Percentiles rank a stretch among this genome's conserved stretches.
phyloP scores from a whole-genome alignment of 75 land plant genomes.

The Cryptomeria japonica region DNA sequence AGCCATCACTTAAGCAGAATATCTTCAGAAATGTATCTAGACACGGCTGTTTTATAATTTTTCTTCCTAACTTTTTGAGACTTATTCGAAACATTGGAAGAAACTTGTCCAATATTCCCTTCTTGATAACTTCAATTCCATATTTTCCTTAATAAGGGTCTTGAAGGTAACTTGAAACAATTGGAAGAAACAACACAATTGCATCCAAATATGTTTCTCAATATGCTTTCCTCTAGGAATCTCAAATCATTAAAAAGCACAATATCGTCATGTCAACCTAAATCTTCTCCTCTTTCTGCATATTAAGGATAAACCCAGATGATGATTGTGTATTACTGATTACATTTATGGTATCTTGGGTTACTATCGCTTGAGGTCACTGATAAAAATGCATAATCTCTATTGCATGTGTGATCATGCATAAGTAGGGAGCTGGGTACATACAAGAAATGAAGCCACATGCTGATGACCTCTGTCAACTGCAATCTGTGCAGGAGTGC shows the following conservation, averaged over 20 bases:
- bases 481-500: slow-evolving; percentile 84
- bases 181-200: too few relatives aligned
- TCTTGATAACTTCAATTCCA: too few relatives aligned
- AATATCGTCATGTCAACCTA: neutral
- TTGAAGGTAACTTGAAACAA: too few relatives aligned
- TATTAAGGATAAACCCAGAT: neutral
- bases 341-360: neutral
- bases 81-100: too few relatives aligned
- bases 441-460: slow-evolving; percentile 81
- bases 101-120: too few relatives aligned
- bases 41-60: too few relatives aligned
- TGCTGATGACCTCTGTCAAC: slow-evolving; percentile 94
- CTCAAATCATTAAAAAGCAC: neutral
- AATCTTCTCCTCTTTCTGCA: neutral
- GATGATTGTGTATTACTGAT: neutral
- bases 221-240: too few relatives aligned
- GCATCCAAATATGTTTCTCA: too few relatives aligned
- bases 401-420: neutral
- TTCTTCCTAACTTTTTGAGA: too few relatives aligned
- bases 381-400: neutral
- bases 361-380: neutral
- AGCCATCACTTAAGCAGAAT: neutral
- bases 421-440: slow-evolving; percentile 12
- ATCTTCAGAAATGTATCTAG: neutral
- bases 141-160: too few relatives aligned